Evolutionary conservation across 257 asterid genomes (phyloP), one percentile per base, ranked within the genome.

Genomic region (Striga asiatica): DNA sequence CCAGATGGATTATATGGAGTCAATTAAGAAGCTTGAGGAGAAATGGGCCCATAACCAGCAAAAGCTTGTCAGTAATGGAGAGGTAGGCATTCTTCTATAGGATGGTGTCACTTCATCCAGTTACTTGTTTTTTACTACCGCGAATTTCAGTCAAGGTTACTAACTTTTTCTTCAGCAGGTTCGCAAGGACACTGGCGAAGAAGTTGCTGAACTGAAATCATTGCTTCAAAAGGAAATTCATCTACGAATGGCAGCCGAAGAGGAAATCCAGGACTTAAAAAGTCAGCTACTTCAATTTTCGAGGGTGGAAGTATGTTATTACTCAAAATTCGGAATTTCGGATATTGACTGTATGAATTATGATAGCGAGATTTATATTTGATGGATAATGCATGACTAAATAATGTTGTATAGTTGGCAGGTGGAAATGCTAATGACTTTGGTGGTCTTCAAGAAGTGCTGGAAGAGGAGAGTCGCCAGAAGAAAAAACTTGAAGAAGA

Each of bases 1-100:
- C 54, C 99, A 88, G 78, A 75, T 93, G 97, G 97, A 93, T 66
- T 93, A 88, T 73, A 83, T 88, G 95, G 84, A 88, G 71, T 88
- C 99, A 46, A 93, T 93, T 65, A 85, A 93, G 80, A 74, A 81
- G 79, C 93, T 93, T 60, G 99, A 93, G 81, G 97, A 88, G 74
- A 92, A 88, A 70, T 91, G 94, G 95, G 58, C 76, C 54, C 62
- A 54, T 73, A 88, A 83, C 77, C 99, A 88, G 42, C 87, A 78
- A 65, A 88, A 85, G 62, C 84, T 60, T 68, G 58, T 70, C 14
- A 73, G 51, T 16, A 82, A 82, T 62, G 94, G 81, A 69, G 84
- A 83, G 99, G 99, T 85, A 74, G 22, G 43, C 27, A 58, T 60
- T 46, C 61, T 58, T 43, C 18, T 38, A 49, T 4, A 25, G 58